A percentile compares a stretch with the other conserved stretches of the same genome.
phyloP scores from a whole-genome alignment of 1,284 basidiomycete species.

The Rhodofomes roseus region DNA sequence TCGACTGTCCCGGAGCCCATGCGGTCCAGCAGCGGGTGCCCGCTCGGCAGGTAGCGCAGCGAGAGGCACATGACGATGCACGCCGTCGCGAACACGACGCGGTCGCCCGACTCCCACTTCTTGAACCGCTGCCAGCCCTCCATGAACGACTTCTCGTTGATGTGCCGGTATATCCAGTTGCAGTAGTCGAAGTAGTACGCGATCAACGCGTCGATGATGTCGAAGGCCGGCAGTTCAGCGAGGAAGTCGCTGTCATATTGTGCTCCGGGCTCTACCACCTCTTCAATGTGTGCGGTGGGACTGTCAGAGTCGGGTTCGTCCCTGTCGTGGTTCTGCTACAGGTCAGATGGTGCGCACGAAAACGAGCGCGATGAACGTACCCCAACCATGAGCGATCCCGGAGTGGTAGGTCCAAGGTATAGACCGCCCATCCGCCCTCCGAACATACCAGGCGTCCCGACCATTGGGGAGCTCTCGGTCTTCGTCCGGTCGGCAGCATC shows the following conservation, averaged over 20 bases:
- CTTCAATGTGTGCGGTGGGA: not conserved
- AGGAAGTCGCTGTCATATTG: conserved; percentile 66
- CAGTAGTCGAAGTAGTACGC: conserved; percentile 78
- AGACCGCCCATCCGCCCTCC: not conserved
- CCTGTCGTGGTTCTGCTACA: conserved; percentile 6
- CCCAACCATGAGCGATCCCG: not conserved
- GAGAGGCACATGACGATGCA: conserved; percentile 70
- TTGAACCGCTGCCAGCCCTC: conserved; percentile 72
- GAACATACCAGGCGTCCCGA: not conserved
- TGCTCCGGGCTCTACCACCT: conserved; percentile 6
- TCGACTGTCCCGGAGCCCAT: conserved; percentile 44
- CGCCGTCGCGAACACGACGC: conserved; percentile 64
- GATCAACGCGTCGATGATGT: conserved; percentile 68
- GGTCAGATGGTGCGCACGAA: not conserved
- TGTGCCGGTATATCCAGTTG: conserved; percentile 79
- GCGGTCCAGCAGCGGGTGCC: conserved; percentile 51
- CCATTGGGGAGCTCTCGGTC: not conserved
- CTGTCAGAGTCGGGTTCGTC: not conserved
- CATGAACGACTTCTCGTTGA: conserved; percentile 59
- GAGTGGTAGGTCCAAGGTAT: not conserved
- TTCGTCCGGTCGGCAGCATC: not conserved
- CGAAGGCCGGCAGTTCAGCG: conserved; percentile 54
- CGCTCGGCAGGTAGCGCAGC: conserved; percentile 63
- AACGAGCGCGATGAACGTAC: not conserved
- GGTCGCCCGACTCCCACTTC: conserved; percentile 57